A percentile compares a stretch with the other conserved stretches of the same genome.
Evolutionary conservation across 768 basidiomycete genomes (phyloP).

Genomic region (Mrakia frigida): DNA sequence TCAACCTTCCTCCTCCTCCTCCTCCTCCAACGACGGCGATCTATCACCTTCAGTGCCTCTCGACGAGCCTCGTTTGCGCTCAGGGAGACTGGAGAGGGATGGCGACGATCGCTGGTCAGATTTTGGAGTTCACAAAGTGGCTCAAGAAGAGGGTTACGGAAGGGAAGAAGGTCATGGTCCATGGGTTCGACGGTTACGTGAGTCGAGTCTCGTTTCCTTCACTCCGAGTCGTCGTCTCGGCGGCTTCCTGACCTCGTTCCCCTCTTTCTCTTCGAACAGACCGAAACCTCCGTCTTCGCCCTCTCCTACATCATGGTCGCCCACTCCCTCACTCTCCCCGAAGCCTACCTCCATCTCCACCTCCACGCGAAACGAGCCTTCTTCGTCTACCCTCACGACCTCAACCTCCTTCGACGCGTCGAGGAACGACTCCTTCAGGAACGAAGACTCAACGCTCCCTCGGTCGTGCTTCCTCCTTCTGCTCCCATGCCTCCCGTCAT

Average conservation of each 20-base stretch:
- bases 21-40: constrained; percentile 32
- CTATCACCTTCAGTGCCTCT: constrained; percentile 38
- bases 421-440: constrained; percentile 48
- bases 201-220: background rate
- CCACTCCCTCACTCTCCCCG: constrained; percentile 56
- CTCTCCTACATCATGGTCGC: constrained; percentile 74
- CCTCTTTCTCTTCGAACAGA: constrained; percentile 53
- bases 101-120: constrained; percentile 30
- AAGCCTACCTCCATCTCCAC: constrained; percentile 89
- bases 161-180: constrained; percentile 24
- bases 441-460: constrained; percentile 3
- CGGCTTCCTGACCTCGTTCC: background rate
- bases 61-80: constrained; percentile 31
- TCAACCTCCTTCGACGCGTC: constrained; percentile 64
- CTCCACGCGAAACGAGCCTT: constrained; percentile 58
- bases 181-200: constrained; percentile 32
- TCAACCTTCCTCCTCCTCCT: constrained; percentile 2
- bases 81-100: constrained; percentile 29
- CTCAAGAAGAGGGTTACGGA: constrained; percentile 33
- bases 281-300: constrained; percentile 83
- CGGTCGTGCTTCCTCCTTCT: background rate
- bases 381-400: constrained; percentile 82
- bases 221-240: background rate
- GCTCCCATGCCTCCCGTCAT: constrained; percentile 26
- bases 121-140: constrained; percentile 38